phyloP scores from a whole-genome alignment of 2,329 filamentous ascomycete species.

The Talaromyces sp. region DNA sequence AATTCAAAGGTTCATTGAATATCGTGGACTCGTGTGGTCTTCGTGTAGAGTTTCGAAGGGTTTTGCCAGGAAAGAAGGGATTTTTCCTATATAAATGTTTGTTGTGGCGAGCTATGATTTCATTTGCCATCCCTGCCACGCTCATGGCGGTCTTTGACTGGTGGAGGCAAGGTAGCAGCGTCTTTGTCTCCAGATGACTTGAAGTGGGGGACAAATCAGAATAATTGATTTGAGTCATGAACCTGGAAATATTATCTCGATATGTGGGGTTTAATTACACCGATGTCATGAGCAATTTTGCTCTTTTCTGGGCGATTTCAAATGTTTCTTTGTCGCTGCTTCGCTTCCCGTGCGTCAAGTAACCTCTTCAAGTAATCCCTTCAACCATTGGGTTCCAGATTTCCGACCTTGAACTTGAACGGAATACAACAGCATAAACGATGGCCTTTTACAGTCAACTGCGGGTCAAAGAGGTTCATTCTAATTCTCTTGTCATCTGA shows the following conservation, averaged over 20 bases:
- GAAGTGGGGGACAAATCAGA: neutral
- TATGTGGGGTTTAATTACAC: neutral
- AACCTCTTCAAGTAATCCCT: no score
- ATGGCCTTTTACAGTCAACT: no score
- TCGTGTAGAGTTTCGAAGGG: neutral
- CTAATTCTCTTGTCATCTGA: no score
- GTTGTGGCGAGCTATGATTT: slow-evolving; percentile 5
- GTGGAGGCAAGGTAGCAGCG: neutral
- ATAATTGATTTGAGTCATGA: neutral
- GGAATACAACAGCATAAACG: no score
- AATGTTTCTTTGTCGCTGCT: no score
- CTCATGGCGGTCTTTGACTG: neutral
- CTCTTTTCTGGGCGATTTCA: no score
- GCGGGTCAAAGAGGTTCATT: no score
- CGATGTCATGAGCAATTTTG: neutral
- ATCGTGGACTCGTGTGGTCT: neutral
- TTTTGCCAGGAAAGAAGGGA: neutral
- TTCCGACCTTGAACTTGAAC: no score
- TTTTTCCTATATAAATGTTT: neutral
- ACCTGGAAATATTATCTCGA: neutral
- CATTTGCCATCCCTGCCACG: slow-evolving; percentile 1
- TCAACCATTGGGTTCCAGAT: no score
- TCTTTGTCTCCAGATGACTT: neutral
- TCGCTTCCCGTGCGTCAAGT: no score
- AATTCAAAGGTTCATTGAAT: neutral